Conservation (phyloP, 1,139 yeast genomes). For the Zhuliangozyma blackwelliae region DNA sequence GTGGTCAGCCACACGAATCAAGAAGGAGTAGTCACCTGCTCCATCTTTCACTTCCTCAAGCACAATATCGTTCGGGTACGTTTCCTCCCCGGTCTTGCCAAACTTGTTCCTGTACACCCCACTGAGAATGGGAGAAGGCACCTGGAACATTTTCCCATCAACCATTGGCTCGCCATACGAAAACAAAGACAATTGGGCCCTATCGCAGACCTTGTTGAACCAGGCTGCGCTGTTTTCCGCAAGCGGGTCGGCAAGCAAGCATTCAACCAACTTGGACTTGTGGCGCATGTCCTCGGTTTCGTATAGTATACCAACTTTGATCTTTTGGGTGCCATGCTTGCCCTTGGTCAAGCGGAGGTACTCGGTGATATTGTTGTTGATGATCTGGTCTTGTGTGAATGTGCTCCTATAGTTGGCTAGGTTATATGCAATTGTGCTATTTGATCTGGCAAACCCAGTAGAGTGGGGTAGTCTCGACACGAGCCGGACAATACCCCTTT, state of each 20-base stretch:
- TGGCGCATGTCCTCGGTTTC: slow-evolving; percentile 16
- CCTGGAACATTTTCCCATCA: slow-evolving; percentile 8
- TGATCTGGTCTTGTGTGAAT: slow-evolving; percentile 26
- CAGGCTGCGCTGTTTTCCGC: slow-evolving; percentile 29
- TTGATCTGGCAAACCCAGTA: neutral
- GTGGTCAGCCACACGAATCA: slow-evolving; percentile 27
- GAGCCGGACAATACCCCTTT: too few relatives aligned
- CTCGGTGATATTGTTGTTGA: slow-evolving; percentile 16
- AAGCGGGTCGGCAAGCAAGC: slow-evolving; percentile 41
- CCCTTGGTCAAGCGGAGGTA: slow-evolving; percentile 8
- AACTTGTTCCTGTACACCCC: slow-evolving; percentile 24
- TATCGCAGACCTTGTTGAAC: slow-evolving; percentile 22
- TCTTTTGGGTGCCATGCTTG: slow-evolving; percentile 4
- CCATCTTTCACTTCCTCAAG: slow-evolving; percentile 26
- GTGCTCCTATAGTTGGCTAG: slow-evolving; percentile 11
- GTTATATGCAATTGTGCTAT: slow-evolving; percentile 8
- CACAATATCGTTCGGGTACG: slow-evolving; percentile 19
- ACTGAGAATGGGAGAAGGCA: slow-evolving; percentile 37
- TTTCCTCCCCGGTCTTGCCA: slow-evolving; percentile 3
- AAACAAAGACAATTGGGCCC: slow-evolving; percentile 17
- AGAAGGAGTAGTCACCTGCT: slow-evolving; percentile 22
- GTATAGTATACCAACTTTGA: slow-evolving; percentile 32
- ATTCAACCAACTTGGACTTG: slow-evolving; percentile 29
- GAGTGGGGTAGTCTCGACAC: too few relatives aligned
- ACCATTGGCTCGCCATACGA: slow-evolving; percentile 9